A percentile compares a stretch with the other conserved stretches of the same genome.
Evolutionary conservation across 2,329 filamentous ascomycete genomes (phyloP).

Genomic region (Colletotrichum sp.): DNA sequence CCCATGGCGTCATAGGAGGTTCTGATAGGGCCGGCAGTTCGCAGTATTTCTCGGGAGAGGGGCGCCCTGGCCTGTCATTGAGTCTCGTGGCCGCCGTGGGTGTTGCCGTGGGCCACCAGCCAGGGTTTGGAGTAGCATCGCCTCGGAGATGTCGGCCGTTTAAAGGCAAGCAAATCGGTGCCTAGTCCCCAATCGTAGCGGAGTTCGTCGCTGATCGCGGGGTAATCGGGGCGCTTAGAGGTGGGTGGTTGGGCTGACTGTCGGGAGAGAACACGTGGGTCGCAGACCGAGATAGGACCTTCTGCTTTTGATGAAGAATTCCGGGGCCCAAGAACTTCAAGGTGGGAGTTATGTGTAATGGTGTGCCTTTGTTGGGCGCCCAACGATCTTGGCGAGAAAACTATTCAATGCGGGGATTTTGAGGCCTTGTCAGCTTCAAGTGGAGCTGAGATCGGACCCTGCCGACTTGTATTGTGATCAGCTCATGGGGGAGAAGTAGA

Average conservation of each 20-base stretch:
- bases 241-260: not conserved
- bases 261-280: constrained; percentile 5
- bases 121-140: not conserved
- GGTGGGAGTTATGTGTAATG: not conserved
- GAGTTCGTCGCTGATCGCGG: constrained; percentile 5
- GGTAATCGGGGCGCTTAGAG: not conserved
- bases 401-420: not conserved
- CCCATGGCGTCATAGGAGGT: not conserved
- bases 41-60: not conserved
- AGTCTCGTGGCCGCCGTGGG: not conserved
- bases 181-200: not conserved
- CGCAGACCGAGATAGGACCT: not conserved
- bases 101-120: not conserved
- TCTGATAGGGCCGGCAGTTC: constrained; percentile 14
- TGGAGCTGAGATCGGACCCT: not conserved
- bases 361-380: not conserved
- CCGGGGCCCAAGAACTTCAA: not conserved
- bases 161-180: constrained; percentile 2
- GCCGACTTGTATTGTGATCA: not conserved
- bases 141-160: not conserved
- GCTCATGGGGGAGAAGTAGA: not conserved
- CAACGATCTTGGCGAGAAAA: not conserved
- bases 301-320: not conserved
- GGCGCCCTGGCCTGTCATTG: not conserved
- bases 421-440: not conserved